Base-by-base conservation (phyloP, 768 basidiomycete genomes). In the Calocybe indica region DNA sequence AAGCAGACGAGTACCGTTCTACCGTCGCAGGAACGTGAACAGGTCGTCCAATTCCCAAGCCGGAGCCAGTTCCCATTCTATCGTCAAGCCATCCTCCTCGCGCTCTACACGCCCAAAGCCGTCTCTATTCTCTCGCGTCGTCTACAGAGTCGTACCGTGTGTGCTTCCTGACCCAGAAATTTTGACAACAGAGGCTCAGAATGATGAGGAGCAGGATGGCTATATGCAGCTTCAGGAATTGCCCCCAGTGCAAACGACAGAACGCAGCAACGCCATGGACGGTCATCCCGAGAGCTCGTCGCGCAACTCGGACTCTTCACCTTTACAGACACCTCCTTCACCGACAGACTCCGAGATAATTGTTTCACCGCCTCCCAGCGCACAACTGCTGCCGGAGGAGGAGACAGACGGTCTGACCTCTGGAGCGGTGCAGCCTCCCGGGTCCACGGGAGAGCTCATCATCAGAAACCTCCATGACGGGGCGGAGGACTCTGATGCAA, bases 331-430 rank as follows among this genome's bases (percentile, higher is more conserved):
- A 11, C 62, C 62, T 6, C 62, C 62, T 6, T 60, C 60, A 6
- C 54, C 59, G 9, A 54, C 57, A 9, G 60, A 63, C 46, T 61
- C 62, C 0, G 62, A 64, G 15, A 54, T 67, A 28, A 57, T 74
- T 46, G 71, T 70, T 29, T 61, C 67, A 7, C 65, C 63, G n/a
- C 68, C 65, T 32, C 64, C 57, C 30, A 58, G 46, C 22, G 58
- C 47, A 52, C 65, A 66, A 69, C 58, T 57, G 58, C 50, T 66
- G 49, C 75, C 88, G 6, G 71, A 73, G 32, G 79, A 83, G 6
- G 90, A 92, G 66, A 91, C 92, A 7, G 90, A 83, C 50, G 90
- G 87, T 15, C 70, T 95, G 52, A 89, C 88, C 5, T 91, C 89
- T 7, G 87, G 90, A 33, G 89, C 90, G 30, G 92, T 94, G 13